A percentile compares a stretch with the other conserved stretches of the same genome.
These are phyloP conservation scores for Letharia columbiana DNA, from an alignment of 495 filamentous ascomycete species.

Conservation along the genomic window DNA sequence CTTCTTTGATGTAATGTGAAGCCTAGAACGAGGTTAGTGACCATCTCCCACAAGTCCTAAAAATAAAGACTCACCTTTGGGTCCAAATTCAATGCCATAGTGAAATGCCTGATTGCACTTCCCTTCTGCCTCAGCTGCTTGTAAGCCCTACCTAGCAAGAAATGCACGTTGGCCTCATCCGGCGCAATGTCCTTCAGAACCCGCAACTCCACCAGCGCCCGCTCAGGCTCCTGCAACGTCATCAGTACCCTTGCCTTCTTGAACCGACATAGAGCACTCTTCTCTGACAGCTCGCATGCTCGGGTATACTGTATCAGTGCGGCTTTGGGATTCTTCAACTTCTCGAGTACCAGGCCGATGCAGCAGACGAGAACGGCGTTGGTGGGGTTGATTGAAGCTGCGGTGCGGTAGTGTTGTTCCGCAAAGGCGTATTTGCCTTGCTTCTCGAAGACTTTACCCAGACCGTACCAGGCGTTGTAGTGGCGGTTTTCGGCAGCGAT, in stretches of 20 bases:
- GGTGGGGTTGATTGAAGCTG: slow-evolving; percentile 77
- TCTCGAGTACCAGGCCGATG: slow-evolving; percentile 82
- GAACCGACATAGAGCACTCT: slow-evolving; percentile 72
- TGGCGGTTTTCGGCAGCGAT: slow-evolving; percentile 79
- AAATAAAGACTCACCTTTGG: slow-evolving; percentile 64
- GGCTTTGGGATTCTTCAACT: slow-evolving; percentile 65
- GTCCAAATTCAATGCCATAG: slow-evolving; percentile 88
- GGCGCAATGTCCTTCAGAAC: slow-evolving; percentile 82
- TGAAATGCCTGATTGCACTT: slow-evolving; percentile 82
- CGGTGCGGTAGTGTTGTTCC: slow-evolving; percentile 80
- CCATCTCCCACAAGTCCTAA: slow-evolving; percentile 24
- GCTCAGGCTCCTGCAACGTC: slow-evolving; percentile 58
- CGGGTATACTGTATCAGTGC: slow-evolving; percentile 72
- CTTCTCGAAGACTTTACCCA: slow-evolving; percentile 88
- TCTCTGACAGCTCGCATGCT: slow-evolving; percentile 73
- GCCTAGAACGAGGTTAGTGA: slow-evolving; percentile 46
- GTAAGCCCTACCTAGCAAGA: slow-evolving; percentile 78
- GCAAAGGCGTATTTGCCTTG: slow-evolving; percentile 87
- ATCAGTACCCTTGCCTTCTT: slow-evolving; percentile 86
- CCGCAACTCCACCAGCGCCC: slow-evolving; percentile 69
- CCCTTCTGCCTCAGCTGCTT: slow-evolving; percentile 71
- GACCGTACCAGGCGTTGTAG: slow-evolving; percentile 96
- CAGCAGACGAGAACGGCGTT: slow-evolving; percentile 86
- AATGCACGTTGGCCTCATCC: slow-evolving; percentile 93
- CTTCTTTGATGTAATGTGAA: slow-evolving; percentile 81